phyloP scores from a whole-genome alignment of 139 green algal genomes.

The Auxenochlorella pyrenoidosa region DNA sequence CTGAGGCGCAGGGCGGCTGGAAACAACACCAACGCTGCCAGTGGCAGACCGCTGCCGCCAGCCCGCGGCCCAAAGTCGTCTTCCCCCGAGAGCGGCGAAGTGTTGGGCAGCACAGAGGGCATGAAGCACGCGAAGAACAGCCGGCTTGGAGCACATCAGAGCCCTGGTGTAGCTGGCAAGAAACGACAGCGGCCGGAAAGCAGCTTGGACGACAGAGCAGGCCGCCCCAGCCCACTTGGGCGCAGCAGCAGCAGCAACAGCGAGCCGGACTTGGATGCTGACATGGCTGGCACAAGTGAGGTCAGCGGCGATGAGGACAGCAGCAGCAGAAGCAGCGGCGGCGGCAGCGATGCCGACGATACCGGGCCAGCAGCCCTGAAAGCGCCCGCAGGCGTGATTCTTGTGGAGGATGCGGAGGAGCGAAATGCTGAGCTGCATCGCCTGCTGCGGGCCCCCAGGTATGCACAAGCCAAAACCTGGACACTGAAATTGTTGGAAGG shows the following conservation, averaged over 20 bases:
- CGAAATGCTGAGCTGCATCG: slow-evolving; percentile 34
- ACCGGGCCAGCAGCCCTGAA: background rate
- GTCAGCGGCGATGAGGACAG: background rate
- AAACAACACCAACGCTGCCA: background rate
- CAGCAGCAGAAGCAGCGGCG: background rate
- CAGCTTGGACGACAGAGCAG: background rate
- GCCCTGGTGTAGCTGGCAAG: background rate
- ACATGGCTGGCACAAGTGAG: background rate
- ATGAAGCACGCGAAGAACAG: background rate
- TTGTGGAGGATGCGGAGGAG: slow-evolving; percentile 16
- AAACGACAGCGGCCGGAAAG: background rate
- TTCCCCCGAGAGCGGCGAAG: slow-evolving; percentile 21
- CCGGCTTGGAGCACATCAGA: background rate
- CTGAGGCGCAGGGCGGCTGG: background rate
- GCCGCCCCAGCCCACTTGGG: background rate
- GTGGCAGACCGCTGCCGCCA: too few relatives aligned
- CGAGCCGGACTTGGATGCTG: background rate
- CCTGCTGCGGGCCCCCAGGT: slow-evolving; percentile 40
- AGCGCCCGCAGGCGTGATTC: slow-evolving; percentile 8
- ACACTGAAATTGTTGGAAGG: background rate
- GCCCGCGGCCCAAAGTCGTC: background rate
- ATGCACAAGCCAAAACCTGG: background rate
- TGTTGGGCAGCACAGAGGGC: background rate
- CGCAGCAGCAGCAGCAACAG: background rate
- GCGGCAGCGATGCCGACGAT: background rate